A percentile compares a stretch with the other conserved stretches of the same genome.
Evolutionary conservation across 345 rosid genomes (phyloP).

Genomic region (Mercurialis annua): DNA sequence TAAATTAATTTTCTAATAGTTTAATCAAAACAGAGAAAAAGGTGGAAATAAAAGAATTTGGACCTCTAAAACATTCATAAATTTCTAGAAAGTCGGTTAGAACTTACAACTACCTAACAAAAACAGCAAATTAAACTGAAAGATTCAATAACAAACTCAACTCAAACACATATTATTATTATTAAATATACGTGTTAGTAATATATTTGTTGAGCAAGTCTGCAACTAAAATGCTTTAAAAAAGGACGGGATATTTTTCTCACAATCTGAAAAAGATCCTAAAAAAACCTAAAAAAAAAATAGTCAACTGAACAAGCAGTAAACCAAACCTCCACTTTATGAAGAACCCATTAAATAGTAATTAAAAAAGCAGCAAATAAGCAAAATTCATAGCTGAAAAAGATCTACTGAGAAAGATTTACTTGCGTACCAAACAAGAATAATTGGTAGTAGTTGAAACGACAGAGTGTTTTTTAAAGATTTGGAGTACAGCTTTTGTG

Average conservation of each 20-base stretch:
- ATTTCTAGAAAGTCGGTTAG: background rate
- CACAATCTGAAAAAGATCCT: too few species aligned
- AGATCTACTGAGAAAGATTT: background rate
- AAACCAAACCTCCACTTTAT: background rate
- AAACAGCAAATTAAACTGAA: background rate
- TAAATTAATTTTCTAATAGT: background rate
- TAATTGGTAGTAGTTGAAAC: conserved; percentile 3
- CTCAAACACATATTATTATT: too few species aligned
- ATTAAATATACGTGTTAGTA: too few species aligned
- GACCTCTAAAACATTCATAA: background rate
- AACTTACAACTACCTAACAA: background rate
- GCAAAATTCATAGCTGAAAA: background rate
- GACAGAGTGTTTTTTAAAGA: background rate
- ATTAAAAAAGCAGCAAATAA: background rate
- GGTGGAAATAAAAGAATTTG: background rate
- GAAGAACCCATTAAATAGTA: background rate
- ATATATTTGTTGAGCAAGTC: too few species aligned
- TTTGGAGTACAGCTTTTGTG: background rate
- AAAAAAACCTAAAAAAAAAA: too few species aligned
- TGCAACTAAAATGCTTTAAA: too few species aligned
- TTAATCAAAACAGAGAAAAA: background rate
- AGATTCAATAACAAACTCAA: too few species aligned
- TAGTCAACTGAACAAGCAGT: background rate
- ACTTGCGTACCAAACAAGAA: conserved; percentile 9
- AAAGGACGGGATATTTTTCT: too few species aligned